Evolutionary conservation across 768 basidiomycete species (phyloP), one percentile per base, ranked within the genome.

Genomic region (Psilocybe azurescens): DNA sequence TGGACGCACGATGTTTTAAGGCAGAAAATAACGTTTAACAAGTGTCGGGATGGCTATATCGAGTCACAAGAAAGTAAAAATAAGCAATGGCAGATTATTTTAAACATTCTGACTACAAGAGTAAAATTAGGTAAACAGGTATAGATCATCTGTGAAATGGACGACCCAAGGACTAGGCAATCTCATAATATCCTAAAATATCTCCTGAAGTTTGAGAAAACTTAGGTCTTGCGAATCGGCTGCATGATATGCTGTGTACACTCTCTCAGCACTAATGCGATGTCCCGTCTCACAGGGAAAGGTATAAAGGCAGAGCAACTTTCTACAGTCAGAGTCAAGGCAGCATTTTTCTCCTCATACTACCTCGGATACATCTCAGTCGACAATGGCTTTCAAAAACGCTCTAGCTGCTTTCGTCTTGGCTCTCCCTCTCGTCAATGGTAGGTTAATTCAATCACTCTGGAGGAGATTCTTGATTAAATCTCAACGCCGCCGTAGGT

Each of bases 321-420:
- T 18, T 10, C 14, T 48, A 39, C 32, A 50, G 41, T 44, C 14
- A 9, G 14, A 11, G 46, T 2, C 62, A 63, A 63, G 62, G 52
- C 57, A 52, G 48, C 30, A 58, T 41, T 55, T 57, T 59, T 30
- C 51, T 38, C 30, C 39, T 49, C 46, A 46, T 58, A 3, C 11
- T 28, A 9, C 46, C 56, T 41, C 53, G 24, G 33, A 14, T 36
- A 36, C 52, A 18, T 24, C 24, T 24, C 24, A 24, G 24, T 24
- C 24, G 41, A 39, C 41, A 63, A 63, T 63, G 62, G 62, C 46
- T 38, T 58, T 63, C 53, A 63, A 41, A 9, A 54, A 53, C 38
- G 57, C 57, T 24, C 57, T 63, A 10, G 53, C 52, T 28, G 44
- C 62, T 11, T 47, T 63, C 8, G 47, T 58, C 9, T 53, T 63